Conservation (phyloP, 1,139 yeast species). For the Taiozyma onychis region DNA sequence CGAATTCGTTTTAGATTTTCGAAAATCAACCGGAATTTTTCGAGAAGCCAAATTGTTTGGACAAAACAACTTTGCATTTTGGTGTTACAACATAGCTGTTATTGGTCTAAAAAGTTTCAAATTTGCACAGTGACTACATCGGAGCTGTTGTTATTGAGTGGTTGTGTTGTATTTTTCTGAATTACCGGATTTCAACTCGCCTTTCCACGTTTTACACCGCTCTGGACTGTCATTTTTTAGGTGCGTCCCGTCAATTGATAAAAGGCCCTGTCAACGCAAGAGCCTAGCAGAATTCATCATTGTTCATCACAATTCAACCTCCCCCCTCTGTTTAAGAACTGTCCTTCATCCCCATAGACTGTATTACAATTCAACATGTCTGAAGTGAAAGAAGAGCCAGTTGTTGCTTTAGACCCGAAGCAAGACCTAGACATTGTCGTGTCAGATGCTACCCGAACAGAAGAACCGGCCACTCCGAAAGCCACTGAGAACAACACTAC, state of each 20-base stretch:
- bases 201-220: neutral
- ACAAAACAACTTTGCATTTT: neutral
- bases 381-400: neutral
- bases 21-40: neutral
- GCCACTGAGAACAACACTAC: neutral
- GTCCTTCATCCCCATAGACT: neutral
- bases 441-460: constrained; percentile 3
- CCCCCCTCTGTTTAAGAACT: neutral
- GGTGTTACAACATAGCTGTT: neutral
- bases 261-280: neutral
- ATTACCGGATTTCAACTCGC: neutral
- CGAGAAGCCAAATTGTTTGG: neutral
- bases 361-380: neutral
- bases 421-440: constrained; percentile 6
- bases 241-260: neutral
- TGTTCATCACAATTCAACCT: neutral
- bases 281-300: neutral
- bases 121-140: neutral
- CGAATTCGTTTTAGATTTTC: neutral
- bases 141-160: neutral
- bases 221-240: neutral
- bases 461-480: neutral
- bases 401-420: neutral
- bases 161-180: neutral
- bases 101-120: neutral